Evolutionary conservation across 306 rosid genomes (phyloP).

Genomic region (Quercus ilex): DNA sequence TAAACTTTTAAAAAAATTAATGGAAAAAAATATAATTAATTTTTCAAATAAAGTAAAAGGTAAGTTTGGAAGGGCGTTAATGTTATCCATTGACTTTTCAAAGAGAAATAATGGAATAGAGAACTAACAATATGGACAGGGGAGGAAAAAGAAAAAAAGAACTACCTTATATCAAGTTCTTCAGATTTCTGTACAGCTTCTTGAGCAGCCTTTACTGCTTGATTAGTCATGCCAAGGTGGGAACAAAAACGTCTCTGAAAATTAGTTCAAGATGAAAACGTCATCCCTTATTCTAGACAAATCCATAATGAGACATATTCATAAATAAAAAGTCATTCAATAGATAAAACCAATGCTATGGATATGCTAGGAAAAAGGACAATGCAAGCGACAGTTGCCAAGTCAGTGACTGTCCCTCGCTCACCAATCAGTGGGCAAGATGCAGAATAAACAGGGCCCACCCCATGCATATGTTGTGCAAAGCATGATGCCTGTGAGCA

Average conservation of each 20-base stretch:
- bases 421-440: neutral
- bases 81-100: too few relatives aligned
- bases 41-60: too few relatives aligned
- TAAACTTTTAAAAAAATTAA: too few relatives aligned
- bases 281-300: slow-evolving; percentile 5
- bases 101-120: too few relatives aligned
- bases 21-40: too few relatives aligned
- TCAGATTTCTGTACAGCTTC: slow-evolving; percentile 90
- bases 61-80: too few relatives aligned
- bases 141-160: slow-evolving; percentile 12
- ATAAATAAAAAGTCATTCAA: neutral
- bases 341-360: neutral
- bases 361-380: neutral
- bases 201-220: slow-evolving; percentile 97
- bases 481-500: neutral
- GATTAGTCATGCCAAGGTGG: slow-evolving; percentile 93
- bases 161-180: slow-evolving; percentile 87
- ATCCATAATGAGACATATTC: neutral
- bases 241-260: slow-evolving; percentile 94
- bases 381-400: neutral
- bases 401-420: neutral
- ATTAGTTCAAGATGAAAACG: slow-evolving; percentile 1
- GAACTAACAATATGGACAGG: too few relatives aligned
- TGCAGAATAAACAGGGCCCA: neutral
- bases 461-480: neutral